A percentile compares a stretch with the other conserved stretches of the same genome.
Evolutionary conservation across 163 green algal species (phyloP).

Genomic region (Chlorella variabilis): DNA sequence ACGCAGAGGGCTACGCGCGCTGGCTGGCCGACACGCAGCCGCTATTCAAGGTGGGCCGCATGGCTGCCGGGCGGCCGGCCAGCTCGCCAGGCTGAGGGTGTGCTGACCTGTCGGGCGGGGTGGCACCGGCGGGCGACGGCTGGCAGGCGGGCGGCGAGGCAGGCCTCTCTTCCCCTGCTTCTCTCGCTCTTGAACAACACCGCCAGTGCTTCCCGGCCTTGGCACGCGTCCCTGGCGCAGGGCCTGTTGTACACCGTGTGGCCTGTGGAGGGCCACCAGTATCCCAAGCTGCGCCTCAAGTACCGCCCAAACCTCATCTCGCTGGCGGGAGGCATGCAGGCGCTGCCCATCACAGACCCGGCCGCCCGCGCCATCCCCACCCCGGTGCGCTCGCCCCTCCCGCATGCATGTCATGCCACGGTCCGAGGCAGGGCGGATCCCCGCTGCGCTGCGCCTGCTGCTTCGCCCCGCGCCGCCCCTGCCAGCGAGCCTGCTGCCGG

Average conservation of each 20-base stretch:
- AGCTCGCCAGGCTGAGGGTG: no score
- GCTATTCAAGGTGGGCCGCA: conserved; percentile 58
- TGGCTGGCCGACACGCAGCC: conserved; percentile 76
- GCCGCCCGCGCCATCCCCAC: conserved; percentile 70
- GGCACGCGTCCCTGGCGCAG: no score
- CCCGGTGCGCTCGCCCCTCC: not conserved
- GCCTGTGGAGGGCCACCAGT: conserved; percentile 71
- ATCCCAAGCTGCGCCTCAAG: conserved; percentile 89
- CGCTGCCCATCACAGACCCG: conserved; percentile 78
- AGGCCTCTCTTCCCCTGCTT: no score
- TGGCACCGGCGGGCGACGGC: no score
- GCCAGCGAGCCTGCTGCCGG: no score
- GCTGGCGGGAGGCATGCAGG: conserved; percentile 84
- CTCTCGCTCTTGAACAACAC: no score
- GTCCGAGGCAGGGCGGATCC: no score
- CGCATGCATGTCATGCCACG: no score
- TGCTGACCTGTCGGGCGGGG: no score
- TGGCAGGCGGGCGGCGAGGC: no score
- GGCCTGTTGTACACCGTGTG: conserved; percentile 69
- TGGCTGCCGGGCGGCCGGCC: no score
- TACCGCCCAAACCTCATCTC: conserved; percentile 85
- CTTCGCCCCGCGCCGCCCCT: not conserved
- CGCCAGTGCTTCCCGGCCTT: no score
- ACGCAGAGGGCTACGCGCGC: conserved; percentile 80
- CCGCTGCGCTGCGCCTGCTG: not conserved